phyloP scores from a whole-genome alignment of 768 basidiomycete species.

The Suillus luteus region DNA sequence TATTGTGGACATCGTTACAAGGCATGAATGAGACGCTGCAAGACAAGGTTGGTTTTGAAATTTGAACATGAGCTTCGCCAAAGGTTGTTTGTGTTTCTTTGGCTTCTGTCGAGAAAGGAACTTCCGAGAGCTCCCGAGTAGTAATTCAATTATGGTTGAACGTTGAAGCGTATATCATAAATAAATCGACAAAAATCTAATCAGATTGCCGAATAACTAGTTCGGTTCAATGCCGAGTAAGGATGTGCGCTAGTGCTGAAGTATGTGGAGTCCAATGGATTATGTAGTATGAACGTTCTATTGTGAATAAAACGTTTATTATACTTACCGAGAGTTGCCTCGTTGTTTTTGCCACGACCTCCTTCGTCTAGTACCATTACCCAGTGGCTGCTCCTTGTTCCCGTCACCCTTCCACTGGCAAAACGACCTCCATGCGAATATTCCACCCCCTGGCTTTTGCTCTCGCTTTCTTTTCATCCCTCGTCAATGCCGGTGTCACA shows the following conservation, averaged over 20 bases:
- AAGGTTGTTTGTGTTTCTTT: not conserved
- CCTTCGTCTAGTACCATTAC: not conserved
- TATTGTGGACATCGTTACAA: no score
- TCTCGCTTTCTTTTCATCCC: conserved; percentile 3
- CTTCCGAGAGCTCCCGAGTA: no score
- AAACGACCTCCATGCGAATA: not conserved
- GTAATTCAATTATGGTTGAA: no score
- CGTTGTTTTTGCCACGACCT: not conserved
- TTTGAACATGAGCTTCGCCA: no score
- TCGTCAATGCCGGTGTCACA: conserved; percentile 26
- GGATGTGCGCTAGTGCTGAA: not conserved
- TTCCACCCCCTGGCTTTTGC: conserved; percentile 4
- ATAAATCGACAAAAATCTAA: not conserved
- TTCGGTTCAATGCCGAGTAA: conserved; percentile 4
- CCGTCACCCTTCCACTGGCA: not conserved
- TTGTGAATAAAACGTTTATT: not conserved
- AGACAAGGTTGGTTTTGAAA: no score
- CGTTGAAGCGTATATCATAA: no score
- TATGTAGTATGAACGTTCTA: not conserved
- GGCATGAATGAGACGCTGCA: no score
- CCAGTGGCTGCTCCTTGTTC: not conserved
- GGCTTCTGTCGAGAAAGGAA: not conserved
- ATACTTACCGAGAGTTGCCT: not conserved
- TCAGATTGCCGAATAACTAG: not conserved
- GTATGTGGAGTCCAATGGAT: no score